phyloP scores from a whole-genome alignment of 2,329 filamentous ascomycete species.

The Fusarium pilosicola region DNA sequence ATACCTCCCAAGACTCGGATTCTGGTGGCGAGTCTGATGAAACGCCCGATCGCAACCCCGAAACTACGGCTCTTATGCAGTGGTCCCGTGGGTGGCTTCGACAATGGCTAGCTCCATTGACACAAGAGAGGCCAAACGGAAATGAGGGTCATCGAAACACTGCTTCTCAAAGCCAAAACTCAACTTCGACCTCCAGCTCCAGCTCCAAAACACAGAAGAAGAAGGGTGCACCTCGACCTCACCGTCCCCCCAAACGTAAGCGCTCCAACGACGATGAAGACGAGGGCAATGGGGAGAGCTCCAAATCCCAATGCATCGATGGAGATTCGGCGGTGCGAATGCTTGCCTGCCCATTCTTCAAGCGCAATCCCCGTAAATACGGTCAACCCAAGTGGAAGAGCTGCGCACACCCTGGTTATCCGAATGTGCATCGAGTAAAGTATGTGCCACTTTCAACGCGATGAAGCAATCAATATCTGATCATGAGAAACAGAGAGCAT shows the following conservation, averaged over 20 bases:
- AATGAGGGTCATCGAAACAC: rapidly evolving
- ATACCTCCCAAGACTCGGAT: too few relatives aligned
- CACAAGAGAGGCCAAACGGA: too few relatives aligned
- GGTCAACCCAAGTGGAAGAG: neutral
- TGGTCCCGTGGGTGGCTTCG: neutral
- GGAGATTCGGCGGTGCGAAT: too few relatives aligned
- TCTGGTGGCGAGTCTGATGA: too few relatives aligned
- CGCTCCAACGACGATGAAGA: rapidly evolving
- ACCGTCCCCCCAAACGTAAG: rapidly evolving
- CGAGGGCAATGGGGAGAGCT: rapidly evolving
- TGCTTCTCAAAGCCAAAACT: neutral
- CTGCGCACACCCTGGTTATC: neutral
- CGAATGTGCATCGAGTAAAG: neutral
- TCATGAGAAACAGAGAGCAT: neutral
- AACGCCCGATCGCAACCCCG: too few relatives aligned
- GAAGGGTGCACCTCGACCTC: neutral
- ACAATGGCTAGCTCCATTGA: rapidly evolving
- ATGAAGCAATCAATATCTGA: too few relatives aligned
- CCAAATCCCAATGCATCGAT: neutral
- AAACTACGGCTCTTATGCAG: too few relatives aligned
- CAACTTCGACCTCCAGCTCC: too few relatives aligned
- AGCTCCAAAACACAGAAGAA: neutral
- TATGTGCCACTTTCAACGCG: too few relatives aligned
- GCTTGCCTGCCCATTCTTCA: neutral
- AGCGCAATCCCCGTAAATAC: neutral